A percentile compares a stretch with the other conserved stretches of the same genome.
Conservation (phyloP, 2,329 filamentous ascomycete genomes). For the Moelleriella libera region DNA sequence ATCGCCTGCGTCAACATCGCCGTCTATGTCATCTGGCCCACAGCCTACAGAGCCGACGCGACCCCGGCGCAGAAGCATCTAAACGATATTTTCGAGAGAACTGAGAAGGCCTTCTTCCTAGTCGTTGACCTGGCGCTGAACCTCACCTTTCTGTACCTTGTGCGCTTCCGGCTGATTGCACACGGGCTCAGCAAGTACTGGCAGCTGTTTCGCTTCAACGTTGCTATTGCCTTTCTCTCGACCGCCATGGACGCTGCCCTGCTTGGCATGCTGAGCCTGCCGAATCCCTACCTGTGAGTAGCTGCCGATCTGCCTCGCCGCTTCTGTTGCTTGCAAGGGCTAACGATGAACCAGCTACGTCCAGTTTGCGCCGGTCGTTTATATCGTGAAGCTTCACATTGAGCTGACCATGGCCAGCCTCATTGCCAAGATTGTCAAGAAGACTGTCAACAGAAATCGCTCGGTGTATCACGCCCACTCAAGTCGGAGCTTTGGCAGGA, state of each 20-base stretch:
- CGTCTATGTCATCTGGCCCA: slow-evolving; percentile 26
- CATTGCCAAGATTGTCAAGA: slow-evolving; percentile 24
- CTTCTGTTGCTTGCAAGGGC: neutral
- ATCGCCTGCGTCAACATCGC: slow-evolving; percentile 22
- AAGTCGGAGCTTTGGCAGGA: neutral
- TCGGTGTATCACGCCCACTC: neutral
- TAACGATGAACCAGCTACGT: slow-evolving; percentile 15
- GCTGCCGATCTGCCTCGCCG: slow-evolving; percentile 1
- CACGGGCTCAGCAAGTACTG: slow-evolving; percentile 35
- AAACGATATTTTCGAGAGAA: slow-evolving; percentile 11
- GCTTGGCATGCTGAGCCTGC: slow-evolving; percentile 10
- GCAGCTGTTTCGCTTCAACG: slow-evolving; percentile 32
- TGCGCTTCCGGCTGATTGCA: slow-evolving; percentile 29
- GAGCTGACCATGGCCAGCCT: slow-evolving; percentile 38
- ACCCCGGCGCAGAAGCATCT: slow-evolving; percentile 3
- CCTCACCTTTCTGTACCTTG: slow-evolving; percentile 30
- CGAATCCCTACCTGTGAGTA: slow-evolving; percentile 1
- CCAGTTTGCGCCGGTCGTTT: slow-evolving; percentile 36
- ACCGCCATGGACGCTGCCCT: slow-evolving; percentile 28
- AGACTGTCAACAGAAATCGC: neutral
- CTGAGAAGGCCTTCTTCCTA: slow-evolving; percentile 31
- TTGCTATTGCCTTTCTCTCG: slow-evolving; percentile 30
- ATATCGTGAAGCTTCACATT: slow-evolving; percentile 37
- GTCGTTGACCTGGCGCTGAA: slow-evolving; percentile 34
- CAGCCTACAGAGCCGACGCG: slow-evolving; percentile 12